Conservation (phyloP, 495 filamentous ascomycete genomes). For the Penicillium psychrofluorescens region DNA sequence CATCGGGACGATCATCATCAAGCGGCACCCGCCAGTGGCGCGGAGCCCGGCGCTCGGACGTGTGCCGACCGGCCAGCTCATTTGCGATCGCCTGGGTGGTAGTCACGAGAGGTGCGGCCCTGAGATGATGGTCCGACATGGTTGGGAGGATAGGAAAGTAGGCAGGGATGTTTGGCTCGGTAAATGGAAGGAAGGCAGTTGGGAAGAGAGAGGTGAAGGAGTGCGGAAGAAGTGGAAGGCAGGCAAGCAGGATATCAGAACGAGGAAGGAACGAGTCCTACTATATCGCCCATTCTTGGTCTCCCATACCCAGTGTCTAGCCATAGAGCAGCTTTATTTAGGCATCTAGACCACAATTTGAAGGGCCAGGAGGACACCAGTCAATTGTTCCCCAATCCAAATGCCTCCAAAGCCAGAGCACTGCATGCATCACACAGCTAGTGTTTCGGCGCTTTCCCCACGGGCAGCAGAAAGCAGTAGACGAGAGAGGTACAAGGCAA, state of each 20-base stretch:
- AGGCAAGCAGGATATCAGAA: not conserved
- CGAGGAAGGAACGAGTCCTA: not conserved
- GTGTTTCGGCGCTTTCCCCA: no score
- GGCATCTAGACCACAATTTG: no score
- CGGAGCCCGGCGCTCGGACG: not conserved
- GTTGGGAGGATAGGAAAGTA: no score
- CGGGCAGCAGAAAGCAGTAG: not conserved
- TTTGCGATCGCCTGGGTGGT: slow-evolving; percentile 8
- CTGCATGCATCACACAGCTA: no score
- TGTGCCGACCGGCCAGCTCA: slow-evolving; percentile 8
- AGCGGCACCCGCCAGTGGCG: not conserved
- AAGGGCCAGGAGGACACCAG: no score
- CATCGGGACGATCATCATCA: slow-evolving; percentile 9
- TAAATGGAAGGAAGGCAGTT: not conserved
- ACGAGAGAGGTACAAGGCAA: not conserved
- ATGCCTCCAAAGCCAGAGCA: no score
- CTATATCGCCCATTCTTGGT: no score
- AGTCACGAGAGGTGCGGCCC: not conserved
- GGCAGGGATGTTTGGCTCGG: no score
- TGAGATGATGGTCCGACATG: no score
- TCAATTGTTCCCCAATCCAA: no score
- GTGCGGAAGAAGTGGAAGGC: not conserved
- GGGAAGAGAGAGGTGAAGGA: not conserved
- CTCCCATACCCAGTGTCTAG: no score
- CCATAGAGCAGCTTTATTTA: no score